phyloP scores from a whole-genome alignment of 2,329 filamentous ascomycete species.

The Cladobotryum mycophilum region DNA sequence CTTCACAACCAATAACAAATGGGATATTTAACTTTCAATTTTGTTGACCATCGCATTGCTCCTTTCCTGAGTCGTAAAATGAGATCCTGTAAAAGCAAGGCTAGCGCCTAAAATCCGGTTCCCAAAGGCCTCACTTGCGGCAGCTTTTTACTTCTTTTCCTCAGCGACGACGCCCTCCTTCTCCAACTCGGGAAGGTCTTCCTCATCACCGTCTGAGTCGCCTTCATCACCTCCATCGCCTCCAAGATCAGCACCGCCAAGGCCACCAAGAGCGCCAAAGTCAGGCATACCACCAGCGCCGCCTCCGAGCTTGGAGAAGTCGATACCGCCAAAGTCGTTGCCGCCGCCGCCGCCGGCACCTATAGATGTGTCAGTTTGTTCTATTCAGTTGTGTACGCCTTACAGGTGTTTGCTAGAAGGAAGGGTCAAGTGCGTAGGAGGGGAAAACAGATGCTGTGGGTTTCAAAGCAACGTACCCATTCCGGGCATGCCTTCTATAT shows the following conservation, averaged over 20 bases:
- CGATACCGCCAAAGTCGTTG: slow-evolving; percentile 80
- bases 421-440: background rate
- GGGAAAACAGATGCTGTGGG: background rate
- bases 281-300: slow-evolving; percentile 35
- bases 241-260: background rate
- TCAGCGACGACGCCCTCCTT: slow-evolving; percentile 41
- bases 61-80: slow-evolving; percentile 4
- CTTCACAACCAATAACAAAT: background rate
- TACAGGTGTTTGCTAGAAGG: background rate
- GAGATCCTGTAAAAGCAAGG: slow-evolving; percentile 2
- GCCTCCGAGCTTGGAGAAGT: slow-evolving; percentile 85
- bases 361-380: slow-evolving; percentile 4
- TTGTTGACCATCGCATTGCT: slow-evolving; percentile 1
- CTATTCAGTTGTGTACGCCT: background rate
- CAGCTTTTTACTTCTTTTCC: slow-evolving; percentile 30
- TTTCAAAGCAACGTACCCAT: slow-evolving; percentile 37
- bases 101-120: slow-evolving; percentile 10
- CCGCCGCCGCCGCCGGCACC: slow-evolving; percentile 57
- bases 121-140: slow-evolving; percentile 8
- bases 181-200: slow-evolving; percentile 81
- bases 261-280: slow-evolving; percentile 38
- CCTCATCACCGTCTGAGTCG: slow-evolving; percentile 54
- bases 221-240: slow-evolving; percentile 47
- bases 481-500: slow-evolving; percentile 47
- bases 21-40: background rate